Conservation (phyloP, 257 asterid species). For the Capsicum pubescens region DNA sequence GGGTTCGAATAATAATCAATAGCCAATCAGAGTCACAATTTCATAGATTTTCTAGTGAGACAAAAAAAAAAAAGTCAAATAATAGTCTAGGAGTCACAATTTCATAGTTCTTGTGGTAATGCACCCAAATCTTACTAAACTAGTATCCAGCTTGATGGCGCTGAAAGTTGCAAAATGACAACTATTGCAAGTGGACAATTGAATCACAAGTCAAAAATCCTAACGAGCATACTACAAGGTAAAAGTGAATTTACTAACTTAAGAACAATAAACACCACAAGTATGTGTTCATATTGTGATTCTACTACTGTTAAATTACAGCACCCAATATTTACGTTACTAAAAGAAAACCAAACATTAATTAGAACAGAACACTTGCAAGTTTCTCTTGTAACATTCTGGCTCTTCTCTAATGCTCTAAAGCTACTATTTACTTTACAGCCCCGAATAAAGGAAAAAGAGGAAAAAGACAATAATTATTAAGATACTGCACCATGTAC, state of each 20-base stretch:
- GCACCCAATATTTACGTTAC: neutral
- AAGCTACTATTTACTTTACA: neutral
- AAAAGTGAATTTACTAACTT: neutral
- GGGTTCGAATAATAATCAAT: too few species aligned
- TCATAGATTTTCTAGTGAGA: too few species aligned
- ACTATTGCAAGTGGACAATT: too few species aligned
- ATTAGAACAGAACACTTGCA: neutral
- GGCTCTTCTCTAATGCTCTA: neutral
- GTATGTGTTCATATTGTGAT: neutral
- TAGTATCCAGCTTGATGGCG: too few species aligned
- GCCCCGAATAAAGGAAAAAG: neutral
- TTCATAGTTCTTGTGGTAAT: too few species aligned
- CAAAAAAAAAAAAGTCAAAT: too few species aligned
- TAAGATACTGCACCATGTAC: neutral
- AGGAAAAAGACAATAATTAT: neutral
- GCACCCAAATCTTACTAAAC: too few species aligned
- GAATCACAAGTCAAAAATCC: too few species aligned
- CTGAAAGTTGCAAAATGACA: too few species aligned
- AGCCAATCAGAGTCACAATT: too few species aligned
- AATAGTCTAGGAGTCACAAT: too few species aligned
- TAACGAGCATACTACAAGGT: too few species aligned
- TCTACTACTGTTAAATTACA: neutral
- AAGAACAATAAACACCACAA: neutral
- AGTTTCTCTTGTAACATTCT: neutral
- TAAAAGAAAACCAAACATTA: neutral